Conservation (phyloP, 192 early-diverging fungal genomes). For the Coemansia sp. region DNA sequence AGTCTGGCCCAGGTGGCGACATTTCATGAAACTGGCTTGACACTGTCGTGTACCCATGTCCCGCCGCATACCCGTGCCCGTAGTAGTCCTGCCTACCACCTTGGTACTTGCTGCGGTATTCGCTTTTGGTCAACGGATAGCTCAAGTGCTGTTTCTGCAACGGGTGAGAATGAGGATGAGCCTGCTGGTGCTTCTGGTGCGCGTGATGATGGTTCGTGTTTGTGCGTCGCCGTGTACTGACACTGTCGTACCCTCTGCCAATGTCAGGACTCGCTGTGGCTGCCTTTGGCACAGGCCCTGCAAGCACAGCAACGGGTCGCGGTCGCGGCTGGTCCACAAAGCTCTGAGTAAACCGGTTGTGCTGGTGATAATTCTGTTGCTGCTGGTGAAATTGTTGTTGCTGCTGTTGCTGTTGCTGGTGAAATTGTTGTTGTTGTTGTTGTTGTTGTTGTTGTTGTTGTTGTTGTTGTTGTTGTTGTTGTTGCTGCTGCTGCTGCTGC, state of each 20-base stretch:
- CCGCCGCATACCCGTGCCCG: background rate
- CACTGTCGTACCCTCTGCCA: background rate
- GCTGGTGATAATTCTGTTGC: no score
- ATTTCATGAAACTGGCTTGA: background rate
- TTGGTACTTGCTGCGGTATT: background rate
- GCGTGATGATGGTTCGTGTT: no score
- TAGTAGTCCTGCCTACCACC: background rate
- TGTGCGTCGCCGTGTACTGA: no score
- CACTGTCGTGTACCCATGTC: background rate
- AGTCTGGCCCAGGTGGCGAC: background rate
- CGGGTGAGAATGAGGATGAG: no score
- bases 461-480: no score
- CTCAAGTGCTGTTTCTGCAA: background rate
- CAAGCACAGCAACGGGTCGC: background rate
- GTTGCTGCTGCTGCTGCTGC: no score
- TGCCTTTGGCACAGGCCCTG: background rate
- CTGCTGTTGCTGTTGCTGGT: no score
- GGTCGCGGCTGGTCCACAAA: background rate
- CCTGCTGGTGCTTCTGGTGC: background rate
- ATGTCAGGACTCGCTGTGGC: background rate
- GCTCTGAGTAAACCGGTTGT: background rate
- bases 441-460: no score
- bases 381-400: no score
- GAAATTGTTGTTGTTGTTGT: no score
- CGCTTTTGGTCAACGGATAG: constrained; percentile 3